Base-by-base conservation (phyloP, 2,329 filamentous ascomycete genomes). In the Penicillium digitatum region DNA sequence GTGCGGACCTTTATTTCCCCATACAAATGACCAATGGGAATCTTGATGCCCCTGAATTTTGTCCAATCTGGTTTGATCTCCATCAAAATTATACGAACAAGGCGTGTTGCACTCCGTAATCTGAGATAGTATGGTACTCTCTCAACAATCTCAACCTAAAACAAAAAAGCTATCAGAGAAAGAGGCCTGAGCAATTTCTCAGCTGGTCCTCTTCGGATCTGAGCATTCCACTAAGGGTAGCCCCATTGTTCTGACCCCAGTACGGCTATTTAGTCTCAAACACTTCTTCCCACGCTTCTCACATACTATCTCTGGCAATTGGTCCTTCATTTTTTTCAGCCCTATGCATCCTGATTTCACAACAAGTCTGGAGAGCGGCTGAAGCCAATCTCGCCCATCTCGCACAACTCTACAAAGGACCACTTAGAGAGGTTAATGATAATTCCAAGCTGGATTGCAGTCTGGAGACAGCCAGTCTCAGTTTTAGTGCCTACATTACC, bases 1-100 rank as follows among this genome's bases (percentile, higher is more conserved):
- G 55, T 62, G 58, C 56, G 56, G 56, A 43, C 53, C 55, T 50
- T 50, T 47, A 46, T 49, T 48, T 40, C 29, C 55, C 43, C 51
- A 55, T 37, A 31, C 11, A 44, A 44, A 40, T 40, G 47, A 34
- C 49, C 53, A 48, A 32, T 40, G 37, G 32, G 52, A 20, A 34
- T 29, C 6, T 10, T 26, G 32, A 48, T 27, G 11, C 48, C 48
- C 48, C 48, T 50, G 48, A 44, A 43, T 16, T 26, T 50, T 2
- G n/a, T 26, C 37, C 34, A 48, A 42, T 44, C 20, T 44, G 38
- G 26, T 44, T 44, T 42, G 7, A 49, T 48, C 34, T 45, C n/a
- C 37, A 2, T 24, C 10, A 26, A 10, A 43, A 43, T 50, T 12
- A 32, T 14, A 38, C 16, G n/a, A 48, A 20, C 12, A 5, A 29